Conservation (phyloP, 2,329 filamentous ascomycete genomes). For the Chaetomium sp. region DNA sequence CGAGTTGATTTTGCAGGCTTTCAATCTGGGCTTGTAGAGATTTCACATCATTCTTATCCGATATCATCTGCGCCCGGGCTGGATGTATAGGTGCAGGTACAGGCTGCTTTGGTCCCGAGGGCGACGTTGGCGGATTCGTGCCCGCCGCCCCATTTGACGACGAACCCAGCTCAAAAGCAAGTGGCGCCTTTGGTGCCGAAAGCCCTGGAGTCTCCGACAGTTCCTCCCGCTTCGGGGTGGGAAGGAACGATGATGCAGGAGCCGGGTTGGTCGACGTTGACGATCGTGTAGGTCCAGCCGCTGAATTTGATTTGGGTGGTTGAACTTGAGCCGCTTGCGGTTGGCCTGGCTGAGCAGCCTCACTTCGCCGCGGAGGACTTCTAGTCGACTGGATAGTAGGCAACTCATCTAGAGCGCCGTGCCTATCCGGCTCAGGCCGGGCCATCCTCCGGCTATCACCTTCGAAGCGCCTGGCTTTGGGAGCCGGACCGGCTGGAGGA, state of each 20-base stretch:
- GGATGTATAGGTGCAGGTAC: not conserved
- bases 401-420: conserved; percentile 1
- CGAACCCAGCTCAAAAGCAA: not conserved
- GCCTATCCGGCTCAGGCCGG: not conserved
- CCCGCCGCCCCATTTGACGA: not conserved
- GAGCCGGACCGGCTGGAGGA: not conserved
- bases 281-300: not conserved
- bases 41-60: not conserved
- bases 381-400: conserved; percentile 2
- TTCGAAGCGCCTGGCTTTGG: conserved; percentile 6
- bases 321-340: not conserved
- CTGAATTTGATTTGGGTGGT: not conserved
- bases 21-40: conserved; percentile 2
- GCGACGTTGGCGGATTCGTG: not conserved
- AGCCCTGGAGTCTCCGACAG: not conserved
- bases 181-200: not conserved
- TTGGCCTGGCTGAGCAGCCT: not conserved
- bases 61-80: not conserved
- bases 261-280: not conserved
- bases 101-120: not conserved
- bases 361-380: not conserved
- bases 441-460: not conserved
- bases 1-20: conserved; percentile 11
- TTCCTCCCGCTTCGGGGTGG: too few species aligned
- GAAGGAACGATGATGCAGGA: too few species aligned